phyloP scores from a whole-genome alignment of 345 rosid species.

The Laguncularia racemosa region DNA sequence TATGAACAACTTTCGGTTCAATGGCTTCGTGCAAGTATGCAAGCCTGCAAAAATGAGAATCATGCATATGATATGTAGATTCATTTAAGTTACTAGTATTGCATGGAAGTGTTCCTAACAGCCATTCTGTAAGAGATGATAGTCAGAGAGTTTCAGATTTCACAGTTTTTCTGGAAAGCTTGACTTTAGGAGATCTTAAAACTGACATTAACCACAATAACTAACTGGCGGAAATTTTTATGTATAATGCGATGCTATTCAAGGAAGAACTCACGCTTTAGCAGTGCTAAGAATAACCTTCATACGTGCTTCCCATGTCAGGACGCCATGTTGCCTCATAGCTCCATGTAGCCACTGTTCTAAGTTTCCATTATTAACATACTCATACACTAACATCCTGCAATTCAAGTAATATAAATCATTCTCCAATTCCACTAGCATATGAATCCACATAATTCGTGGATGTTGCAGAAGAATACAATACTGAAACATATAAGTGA shows the following conservation, averaged over 20 bases:
- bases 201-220: too few species aligned
- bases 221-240: background rate
- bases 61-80: background rate
- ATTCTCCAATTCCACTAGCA: background rate
- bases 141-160: too few species aligned
- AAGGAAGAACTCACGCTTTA: slow-evolving; percentile 61
- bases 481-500: background rate
- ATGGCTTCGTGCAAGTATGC: slow-evolving; percentile 96
- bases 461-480: background rate
- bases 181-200: too few species aligned
- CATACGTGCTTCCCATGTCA: slow-evolving; percentile 85
- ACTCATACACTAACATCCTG: slow-evolving; percentile 87
- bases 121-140: background rate
- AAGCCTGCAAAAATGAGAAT: slow-evolving; percentile 45
- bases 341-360: slow-evolving; percentile 83
- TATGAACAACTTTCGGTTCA: slow-evolving; percentile 94
- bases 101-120: background rate
- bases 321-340: slow-evolving; percentile 43
- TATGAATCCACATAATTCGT: background rate
- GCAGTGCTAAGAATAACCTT: slow-evolving; percentile 71
- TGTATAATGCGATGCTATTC: background rate
- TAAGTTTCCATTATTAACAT: slow-evolving; percentile 79
- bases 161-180: too few species aligned
- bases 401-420: slow-evolving; percentile 7
- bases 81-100: background rate